phyloP scores from a whole-genome alignment of 2,329 filamentous ascomycete genomes.

The Chalaropsis ovoidea region DNA sequence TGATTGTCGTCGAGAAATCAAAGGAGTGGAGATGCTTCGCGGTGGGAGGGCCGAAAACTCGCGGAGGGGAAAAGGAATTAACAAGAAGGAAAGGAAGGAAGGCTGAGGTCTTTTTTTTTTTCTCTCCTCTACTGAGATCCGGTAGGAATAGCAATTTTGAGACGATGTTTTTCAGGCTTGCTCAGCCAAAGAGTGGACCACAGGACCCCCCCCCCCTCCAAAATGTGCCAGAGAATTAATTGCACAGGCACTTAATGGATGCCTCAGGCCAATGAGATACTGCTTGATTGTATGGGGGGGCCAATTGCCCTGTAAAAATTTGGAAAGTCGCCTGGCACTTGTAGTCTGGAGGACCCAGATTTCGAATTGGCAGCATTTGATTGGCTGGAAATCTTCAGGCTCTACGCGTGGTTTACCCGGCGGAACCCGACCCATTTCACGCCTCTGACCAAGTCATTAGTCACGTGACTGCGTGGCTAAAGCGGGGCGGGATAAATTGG shows the following conservation, averaged over 20 bases:
- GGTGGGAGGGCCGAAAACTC: slow-evolving; percentile 26
- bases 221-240: slow-evolving; percentile 16
- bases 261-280: slow-evolving; percentile 23
- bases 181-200: slow-evolving; percentile 17
- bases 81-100: slow-evolving; percentile 26
- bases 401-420: slow-evolving; percentile 23
- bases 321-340: slow-evolving; percentile 1
- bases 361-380: slow-evolving; percentile 22
- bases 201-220: slow-evolving; percentile 20
- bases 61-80: slow-evolving; percentile 27
- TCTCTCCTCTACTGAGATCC: slow-evolving; percentile 14
- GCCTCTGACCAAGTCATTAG: slow-evolving; percentile 9
- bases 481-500: no score
- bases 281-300: background rate
- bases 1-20: slow-evolving; percentile 14
- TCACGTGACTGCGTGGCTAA: slow-evolving; percentile 17
- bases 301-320: slow-evolving; percentile 2
- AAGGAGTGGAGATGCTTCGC: slow-evolving; percentile 24
- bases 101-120: slow-evolving; percentile 42
- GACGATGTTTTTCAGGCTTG: slow-evolving; percentile 19
- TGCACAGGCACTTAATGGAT: slow-evolving; percentile 20
- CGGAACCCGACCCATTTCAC: slow-evolving; percentile 21
- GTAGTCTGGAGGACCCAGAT: slow-evolving; percentile 19
- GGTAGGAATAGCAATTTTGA: slow-evolving; percentile 10
- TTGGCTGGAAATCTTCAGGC: slow-evolving; percentile 15